Percentiles rank a stretch among this genome's conserved stretches.
phyloP scores from a whole-genome alignment of 768 basidiomycete genomes.

The Inosperma sp. region DNA sequence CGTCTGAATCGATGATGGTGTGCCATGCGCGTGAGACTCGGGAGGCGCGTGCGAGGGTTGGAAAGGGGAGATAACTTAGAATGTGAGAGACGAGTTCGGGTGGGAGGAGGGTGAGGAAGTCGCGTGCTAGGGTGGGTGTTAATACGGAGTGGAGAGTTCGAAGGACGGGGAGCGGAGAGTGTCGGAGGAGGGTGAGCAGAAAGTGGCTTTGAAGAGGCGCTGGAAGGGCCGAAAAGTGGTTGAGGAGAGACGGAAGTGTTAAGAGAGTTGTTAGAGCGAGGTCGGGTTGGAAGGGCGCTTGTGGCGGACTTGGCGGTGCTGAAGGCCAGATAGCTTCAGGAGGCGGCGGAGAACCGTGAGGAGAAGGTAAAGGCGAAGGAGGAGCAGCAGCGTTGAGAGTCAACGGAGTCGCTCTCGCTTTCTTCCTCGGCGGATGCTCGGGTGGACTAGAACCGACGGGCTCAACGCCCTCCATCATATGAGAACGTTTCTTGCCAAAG shows the following conservation, averaged over 20 bases:
- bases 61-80: conserved; percentile 77
- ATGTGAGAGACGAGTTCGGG: conserved; percentile 89
- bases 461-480: conserved; percentile 52
- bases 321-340: conserved; percentile 73
- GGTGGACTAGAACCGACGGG: conserved; percentile 12
- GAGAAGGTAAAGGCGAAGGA: conserved; percentile 80
- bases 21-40: conserved; percentile 89
- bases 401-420: conserved; percentile 59
- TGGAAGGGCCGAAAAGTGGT: conserved; percentile 78
- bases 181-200: conserved; percentile 85
- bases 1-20: conserved; percentile 70
- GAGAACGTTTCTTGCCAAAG: conserved; percentile 81
- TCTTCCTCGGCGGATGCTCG: conserved; percentile 73
- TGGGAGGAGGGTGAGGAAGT: conserved; percentile 89
- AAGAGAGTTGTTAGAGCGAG: conserved; percentile 77
- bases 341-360: conserved; percentile 74
- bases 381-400: conserved; percentile 71
- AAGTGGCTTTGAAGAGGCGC: conserved; percentile 87
- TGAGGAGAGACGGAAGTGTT: conserved; percentile 77
- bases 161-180: conserved; percentile 87
- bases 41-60: conserved; percentile 79
- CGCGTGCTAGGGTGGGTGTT: conserved; percentile 86
- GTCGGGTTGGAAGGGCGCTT: conserved; percentile 86
- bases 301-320: conserved; percentile 65
- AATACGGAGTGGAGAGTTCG: conserved; percentile 86